phyloP scores from a whole-genome alignment of 208 protist species.

The Porcisia hertigi region DNA sequence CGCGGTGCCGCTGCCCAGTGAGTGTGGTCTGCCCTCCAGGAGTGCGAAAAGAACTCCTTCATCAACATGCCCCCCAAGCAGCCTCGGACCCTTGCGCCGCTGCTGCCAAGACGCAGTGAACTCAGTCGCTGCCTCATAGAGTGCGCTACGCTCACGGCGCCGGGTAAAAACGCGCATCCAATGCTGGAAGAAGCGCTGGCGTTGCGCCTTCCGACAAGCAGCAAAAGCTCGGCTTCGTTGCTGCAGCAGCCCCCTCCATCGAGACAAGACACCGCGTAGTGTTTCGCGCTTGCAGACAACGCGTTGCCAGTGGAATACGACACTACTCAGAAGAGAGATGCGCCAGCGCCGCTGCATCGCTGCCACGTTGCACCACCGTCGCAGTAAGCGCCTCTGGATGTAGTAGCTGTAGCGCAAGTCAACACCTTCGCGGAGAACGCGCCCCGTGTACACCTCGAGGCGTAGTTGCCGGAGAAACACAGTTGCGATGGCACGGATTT shows the following conservation, averaged over 20 bases:
- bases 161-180: constrained; percentile 29
- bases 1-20: background rate
- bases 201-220: background rate
- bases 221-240: constrained; percentile 20
- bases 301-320: constrained; percentile 34
- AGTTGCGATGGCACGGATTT: constrained; percentile 50
- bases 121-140: constrained; percentile 22
- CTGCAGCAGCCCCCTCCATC: constrained; percentile 19
- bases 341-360: constrained; percentile 1
- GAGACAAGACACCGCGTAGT: constrained; percentile 1
- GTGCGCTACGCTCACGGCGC: constrained; percentile 19
- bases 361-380: constrained; percentile 27
- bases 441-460: constrained; percentile 38
- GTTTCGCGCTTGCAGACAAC: constrained; percentile 7
- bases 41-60: constrained; percentile 10
- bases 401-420: constrained; percentile 68
- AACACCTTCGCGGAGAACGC: constrained; percentile 34
- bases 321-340: background rate
- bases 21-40: constrained; percentile 15
- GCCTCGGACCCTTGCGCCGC: background rate
- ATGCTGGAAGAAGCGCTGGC: constrained; percentile 27
- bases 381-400: constrained; percentile 47
- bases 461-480: constrained; percentile 68
- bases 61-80: background rate
- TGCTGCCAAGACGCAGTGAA: constrained; percentile 13